These are phyloP conservation scores for Juncus effusus DNA, from an alignment of 176 grass and related monocot species.

Conservation along the genomic window DNA sequence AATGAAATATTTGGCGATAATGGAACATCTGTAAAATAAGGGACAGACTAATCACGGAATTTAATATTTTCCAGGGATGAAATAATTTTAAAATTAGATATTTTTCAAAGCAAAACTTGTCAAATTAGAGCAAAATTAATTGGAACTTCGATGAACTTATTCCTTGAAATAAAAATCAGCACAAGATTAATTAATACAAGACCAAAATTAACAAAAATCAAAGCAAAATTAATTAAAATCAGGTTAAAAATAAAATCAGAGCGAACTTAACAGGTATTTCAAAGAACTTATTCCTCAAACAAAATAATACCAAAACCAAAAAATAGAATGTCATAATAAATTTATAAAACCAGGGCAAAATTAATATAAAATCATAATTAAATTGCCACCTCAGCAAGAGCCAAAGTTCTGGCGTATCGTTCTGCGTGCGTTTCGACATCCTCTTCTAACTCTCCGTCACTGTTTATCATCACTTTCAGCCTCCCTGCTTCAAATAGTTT, in stretches of 20 bases:
- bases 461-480: slow-evolving; percentile 85
- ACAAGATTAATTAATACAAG: background rate
- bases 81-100: too few relatives aligned
- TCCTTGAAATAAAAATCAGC: too few relatives aligned
- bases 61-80: too few relatives aligned
- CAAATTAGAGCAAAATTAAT: too few relatives aligned
- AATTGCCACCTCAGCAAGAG: slow-evolving; percentile 50
- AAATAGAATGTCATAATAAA: background rate
- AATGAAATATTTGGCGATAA: background rate
- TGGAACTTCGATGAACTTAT: too few relatives aligned
- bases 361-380: background rate
- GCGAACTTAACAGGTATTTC: background rate
- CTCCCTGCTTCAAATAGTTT: slow-evolving; percentile 73
- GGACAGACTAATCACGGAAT: background rate
- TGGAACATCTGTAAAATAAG: slow-evolving; percentile 1
- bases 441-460: slow-evolving; percentile 86
- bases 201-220: background rate
- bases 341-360: background rate
- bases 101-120: too few relatives aligned
- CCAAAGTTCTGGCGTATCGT: slow-evolving; percentile 73
- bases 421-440: slow-evolving; percentile 89
- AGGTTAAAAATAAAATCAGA: background rate
- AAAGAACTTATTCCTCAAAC: background rate
- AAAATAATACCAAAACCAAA: background rate
- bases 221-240: background rate